Evolutionary conservation across 2,329 filamentous ascomycete genomes (phyloP).

Genomic region (Ceratocystis destructans): DNA sequence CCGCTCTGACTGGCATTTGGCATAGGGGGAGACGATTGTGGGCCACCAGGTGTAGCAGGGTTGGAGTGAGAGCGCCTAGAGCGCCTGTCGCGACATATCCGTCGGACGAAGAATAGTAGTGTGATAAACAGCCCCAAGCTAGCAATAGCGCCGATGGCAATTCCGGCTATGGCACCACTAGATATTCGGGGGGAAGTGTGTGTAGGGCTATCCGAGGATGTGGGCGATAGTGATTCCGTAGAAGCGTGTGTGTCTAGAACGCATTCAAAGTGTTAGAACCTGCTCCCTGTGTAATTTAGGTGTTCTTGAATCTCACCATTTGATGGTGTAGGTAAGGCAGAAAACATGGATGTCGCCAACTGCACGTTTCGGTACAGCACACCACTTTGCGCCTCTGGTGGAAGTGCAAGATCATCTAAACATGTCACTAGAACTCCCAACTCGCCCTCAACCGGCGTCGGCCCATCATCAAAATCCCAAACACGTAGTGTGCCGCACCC

Average conservation of each 20-base stretch:
- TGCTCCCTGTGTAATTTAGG: too few species aligned
- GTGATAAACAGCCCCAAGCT: neutral
- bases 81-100: neutral
- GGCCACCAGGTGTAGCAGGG: neutral
- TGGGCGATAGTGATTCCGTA: neutral
- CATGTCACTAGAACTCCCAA: slow-evolving; percentile 11
- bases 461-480: slow-evolving; percentile 8
- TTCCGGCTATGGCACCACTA: slow-evolving; percentile 12
- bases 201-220: neutral
- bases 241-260: neutral
- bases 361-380: slow-evolving; percentile 2
- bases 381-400: neutral
- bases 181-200: neutral
- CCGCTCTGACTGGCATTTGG: neutral
- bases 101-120: neutral
- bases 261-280: neutral
- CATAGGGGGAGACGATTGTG: neutral
- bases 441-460: neutral
- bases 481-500: slow-evolving; percentile 13
- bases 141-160: slow-evolving; percentile 4
- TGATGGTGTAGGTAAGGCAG: neutral
- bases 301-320: neutral
- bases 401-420: slow-evolving; percentile 13
- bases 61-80: neutral
- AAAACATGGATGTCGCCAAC: neutral